These are phyloP conservation scores for Ceratocystis smalleyi DNA, from an alignment of 2,329 filamentous ascomycete species.

Conservation along the genomic window DNA sequence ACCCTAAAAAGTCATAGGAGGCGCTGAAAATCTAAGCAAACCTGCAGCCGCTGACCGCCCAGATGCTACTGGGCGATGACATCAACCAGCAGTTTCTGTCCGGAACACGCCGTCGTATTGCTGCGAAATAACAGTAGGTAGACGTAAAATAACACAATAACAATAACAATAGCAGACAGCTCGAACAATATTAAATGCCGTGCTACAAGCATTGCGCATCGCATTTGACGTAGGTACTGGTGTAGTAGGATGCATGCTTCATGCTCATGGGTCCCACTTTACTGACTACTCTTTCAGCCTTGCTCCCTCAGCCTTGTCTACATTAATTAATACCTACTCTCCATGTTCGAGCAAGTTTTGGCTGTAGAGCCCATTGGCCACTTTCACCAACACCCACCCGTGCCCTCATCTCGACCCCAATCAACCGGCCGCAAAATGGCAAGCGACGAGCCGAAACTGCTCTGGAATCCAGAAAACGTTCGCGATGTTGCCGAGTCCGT, in stretches of 20 bases:
- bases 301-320: background rate
- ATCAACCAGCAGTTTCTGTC: no score
- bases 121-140: no score
- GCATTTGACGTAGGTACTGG: background rate
- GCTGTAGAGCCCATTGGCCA: background rate
- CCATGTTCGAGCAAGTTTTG: no score
- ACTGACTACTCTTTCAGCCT: background rate
- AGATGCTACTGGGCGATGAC: no score
- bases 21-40: no score
- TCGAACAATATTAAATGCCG: no score
- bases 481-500: conserved; percentile 92
- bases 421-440: conserved; percentile 11
- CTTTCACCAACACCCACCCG: background rate
- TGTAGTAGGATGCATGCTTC: background rate
- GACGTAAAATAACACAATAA: no score
- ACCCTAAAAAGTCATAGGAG: no score
- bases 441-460: conserved; percentile 31
- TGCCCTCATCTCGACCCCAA: background rate
- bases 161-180: no score
- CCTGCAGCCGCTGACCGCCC: no score
- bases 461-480: conserved; percentile 96
- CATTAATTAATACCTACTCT: background rate
- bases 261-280: background rate
- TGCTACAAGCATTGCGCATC: no score
- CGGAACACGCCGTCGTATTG: no score